Evolutionary conservation across 768 basidiomycete genomes (phyloP).

Genomic region (Naganishia vishniacii): DNA sequence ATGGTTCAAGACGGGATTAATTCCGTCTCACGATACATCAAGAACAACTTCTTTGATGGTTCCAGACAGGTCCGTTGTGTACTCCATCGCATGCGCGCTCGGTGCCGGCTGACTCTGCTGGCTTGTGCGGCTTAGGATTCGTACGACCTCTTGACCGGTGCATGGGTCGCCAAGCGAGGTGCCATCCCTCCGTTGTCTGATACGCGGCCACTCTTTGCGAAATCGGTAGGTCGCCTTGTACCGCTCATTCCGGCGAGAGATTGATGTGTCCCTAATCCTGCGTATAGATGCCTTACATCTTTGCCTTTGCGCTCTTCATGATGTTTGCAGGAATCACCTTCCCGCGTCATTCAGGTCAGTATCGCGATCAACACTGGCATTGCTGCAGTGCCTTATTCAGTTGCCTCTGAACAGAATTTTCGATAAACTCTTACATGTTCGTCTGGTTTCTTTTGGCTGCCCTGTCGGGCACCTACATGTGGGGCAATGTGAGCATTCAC

Average conservation of each 20-base stretch:
- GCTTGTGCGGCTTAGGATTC: too few species aligned
- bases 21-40: conserved; percentile 74
- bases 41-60: conserved; percentile 96
- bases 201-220: conserved; percentile 70
- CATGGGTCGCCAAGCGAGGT: conserved; percentile 75
- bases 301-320: conserved; percentile 79
- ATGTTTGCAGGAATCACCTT: conserved; percentile 77
- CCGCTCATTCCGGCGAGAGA: neutral
- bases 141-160: conserved; percentile 51
- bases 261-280: neutral
- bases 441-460: conserved; percentile 64
- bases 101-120: neutral
- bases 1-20: conserved; percentile 79
- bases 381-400: neutral
- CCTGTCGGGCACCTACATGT: conserved; percentile 65
- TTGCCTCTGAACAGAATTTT: conserved; percentile 60
- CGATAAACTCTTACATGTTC: conserved; percentile 74
- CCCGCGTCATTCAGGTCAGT: conserved; percentile 54
- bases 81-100: neutral
- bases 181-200: conserved; percentile 70
- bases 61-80: conserved; percentile 62
- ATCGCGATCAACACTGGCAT: neutral
- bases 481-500: conserved; percentile 46
- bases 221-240: conserved; percentile 56
- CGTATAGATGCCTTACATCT: conserved; percentile 70